Conservation (phyloP, 1,284 basidiomycete species). For the Agroathelia rolfsii region DNA sequence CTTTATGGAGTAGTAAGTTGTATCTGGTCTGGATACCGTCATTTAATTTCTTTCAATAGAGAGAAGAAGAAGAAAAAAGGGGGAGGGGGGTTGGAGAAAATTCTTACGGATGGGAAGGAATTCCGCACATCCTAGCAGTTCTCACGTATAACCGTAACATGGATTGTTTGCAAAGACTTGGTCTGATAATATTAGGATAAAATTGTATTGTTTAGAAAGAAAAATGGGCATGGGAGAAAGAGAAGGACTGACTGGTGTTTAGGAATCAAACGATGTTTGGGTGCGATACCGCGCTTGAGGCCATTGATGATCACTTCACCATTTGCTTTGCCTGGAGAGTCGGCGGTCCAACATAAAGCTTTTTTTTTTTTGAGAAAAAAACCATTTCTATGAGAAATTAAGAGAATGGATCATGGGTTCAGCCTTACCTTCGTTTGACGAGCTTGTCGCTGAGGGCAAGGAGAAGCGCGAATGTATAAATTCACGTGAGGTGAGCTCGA, state of each 20-base stretch:
- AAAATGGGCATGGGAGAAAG: neutral
- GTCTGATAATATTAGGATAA: slow-evolving; percentile 24
- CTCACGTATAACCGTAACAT: slow-evolving; percentile 32
- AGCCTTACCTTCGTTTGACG: slow-evolving; percentile 55
- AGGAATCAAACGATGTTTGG: slow-evolving; percentile 51
- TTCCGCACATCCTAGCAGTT: slow-evolving; percentile 13
- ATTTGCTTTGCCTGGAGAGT: slow-evolving; percentile 24
- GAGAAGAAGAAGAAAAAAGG: too few relatives aligned
- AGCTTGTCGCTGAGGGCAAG: slow-evolving; percentile 26
- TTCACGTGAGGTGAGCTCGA: slow-evolving; percentile 45
- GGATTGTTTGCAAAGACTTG: slow-evolving; percentile 38
- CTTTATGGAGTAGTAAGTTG: too few relatives aligned
- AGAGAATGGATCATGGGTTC: slow-evolving; percentile 11
- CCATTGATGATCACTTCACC: slow-evolving; percentile 75
- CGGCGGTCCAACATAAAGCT: slow-evolving; percentile 68
- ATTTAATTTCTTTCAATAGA: too few relatives aligned
- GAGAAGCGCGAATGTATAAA: slow-evolving; percentile 52
- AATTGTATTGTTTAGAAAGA: slow-evolving; percentile 1
- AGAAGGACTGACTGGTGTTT: slow-evolving; percentile 47
- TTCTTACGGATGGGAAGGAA: slow-evolving; percentile 9
- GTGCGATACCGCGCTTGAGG: slow-evolving; percentile 61
- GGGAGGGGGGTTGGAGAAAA: too few relatives aligned
- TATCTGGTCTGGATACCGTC: too few relatives aligned
- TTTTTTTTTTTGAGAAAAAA: slow-evolving; percentile 4
- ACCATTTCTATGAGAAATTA: slow-evolving; percentile 13